Evolutionary conservation across 2,329 filamentous ascomycete genomes (phyloP).

Genomic region (Pochonia chlamydosporia): DNA sequence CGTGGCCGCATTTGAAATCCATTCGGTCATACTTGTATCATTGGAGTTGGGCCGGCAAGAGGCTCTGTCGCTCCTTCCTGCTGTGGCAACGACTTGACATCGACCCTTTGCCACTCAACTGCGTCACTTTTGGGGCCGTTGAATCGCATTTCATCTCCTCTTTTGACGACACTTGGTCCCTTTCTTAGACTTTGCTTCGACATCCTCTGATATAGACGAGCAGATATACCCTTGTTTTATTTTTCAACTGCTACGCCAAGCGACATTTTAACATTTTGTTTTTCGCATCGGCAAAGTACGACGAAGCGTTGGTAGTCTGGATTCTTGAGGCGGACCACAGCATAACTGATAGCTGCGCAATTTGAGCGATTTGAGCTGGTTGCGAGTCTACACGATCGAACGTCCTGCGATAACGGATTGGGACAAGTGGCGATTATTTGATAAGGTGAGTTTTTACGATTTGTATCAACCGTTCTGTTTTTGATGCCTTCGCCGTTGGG

Average conservation of each 20-base stretch:
- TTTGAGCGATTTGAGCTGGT: too few species aligned
- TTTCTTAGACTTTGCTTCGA: not conserved
- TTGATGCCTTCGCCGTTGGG: too few species aligned
- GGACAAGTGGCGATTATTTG: too few species aligned
- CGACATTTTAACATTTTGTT: not conserved
- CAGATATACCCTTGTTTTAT: not conserved
- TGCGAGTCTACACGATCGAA: too few species aligned
- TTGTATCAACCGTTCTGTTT: too few species aligned
- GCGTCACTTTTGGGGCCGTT: slow-evolving; percentile 3
- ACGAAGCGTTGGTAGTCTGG: too few species aligned
- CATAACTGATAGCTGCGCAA: too few species aligned
- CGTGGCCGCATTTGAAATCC: not conserved
- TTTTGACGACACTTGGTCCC: not conserved
- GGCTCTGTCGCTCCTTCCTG: not conserved
- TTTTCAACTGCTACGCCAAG: not conserved
- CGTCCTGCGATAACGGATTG: too few species aligned
- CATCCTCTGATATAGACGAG: not conserved
- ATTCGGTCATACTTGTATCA: not conserved
- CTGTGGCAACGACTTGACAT: not conserved
- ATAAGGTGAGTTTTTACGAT: too few species aligned
- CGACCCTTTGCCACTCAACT: slow-evolving; percentile 2
- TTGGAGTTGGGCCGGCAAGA: not conserved
- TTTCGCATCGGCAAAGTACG: not conserved
- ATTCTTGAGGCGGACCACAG: too few species aligned
- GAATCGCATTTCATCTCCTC: not conserved